Evolutionary conservation across 2,329 filamentous ascomycete species (phyloP).

Genomic region (Sporothrix pseudoabietina): DNA sequence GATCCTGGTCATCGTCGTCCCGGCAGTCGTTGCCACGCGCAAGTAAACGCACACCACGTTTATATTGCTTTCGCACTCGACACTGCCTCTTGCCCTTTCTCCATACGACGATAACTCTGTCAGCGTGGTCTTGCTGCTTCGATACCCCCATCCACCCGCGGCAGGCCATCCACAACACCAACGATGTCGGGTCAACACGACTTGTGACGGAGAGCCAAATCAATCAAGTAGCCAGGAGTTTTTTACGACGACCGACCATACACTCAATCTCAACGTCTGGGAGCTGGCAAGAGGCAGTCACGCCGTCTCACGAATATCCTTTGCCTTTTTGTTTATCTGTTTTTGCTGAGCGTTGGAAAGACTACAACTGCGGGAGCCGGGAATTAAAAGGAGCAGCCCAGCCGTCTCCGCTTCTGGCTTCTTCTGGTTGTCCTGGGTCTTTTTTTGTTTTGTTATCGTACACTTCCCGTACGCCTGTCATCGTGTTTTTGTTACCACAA

Average conservation of each 20-base stretch:
- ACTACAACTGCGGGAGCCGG: conserved; percentile 8
- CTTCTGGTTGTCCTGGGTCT: conserved; percentile 8
- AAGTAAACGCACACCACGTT: neutral
- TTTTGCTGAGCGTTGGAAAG: conserved; percentile 24
- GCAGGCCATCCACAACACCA: neutral
- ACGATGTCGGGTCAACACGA: neutral
- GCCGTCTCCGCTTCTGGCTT: neutral
- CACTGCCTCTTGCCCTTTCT: neutral
- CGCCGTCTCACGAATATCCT: neutral
- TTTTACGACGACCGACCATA: neutral
- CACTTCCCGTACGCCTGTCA: neutral
- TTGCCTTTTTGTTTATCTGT: conserved; percentile 13
- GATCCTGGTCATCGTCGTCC: conserved; percentile 91
- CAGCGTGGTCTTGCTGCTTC: neutral
- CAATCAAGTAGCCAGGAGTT: neutral
- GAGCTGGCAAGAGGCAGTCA: neutral
- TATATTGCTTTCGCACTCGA: conserved; percentile 22
- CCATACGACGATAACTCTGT: neutral
- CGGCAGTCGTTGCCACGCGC: conserved; percentile 53
- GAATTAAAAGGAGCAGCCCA: conserved; percentile 14
- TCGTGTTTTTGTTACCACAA: neutral
- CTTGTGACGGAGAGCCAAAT: neutral
- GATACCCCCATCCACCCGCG: conserved; percentile 21
- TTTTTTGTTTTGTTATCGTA: neutral
- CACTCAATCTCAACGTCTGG: neutral